Conservation (phyloP, 2,329 filamentous ascomycete genomes). For the Dissoconium aciculare region DNA sequence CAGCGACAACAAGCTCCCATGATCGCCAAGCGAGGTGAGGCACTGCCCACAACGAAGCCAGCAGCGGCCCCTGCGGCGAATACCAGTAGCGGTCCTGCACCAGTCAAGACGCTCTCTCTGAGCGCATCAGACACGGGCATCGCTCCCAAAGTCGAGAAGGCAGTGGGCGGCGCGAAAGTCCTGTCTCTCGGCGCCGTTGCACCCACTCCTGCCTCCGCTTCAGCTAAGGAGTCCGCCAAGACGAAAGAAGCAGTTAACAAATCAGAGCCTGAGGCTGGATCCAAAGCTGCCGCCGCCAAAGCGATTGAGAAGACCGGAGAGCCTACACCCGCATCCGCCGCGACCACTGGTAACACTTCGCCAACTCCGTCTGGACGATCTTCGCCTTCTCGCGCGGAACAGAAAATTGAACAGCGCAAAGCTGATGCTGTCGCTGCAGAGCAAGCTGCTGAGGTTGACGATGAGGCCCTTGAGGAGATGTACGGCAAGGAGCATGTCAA, state of each 20-base stretch:
- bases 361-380: constrained; percentile 60
- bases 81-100: constrained; percentile 36
- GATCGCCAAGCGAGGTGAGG: constrained; percentile 47
- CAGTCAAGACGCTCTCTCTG: constrained; percentile 47
- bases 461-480: constrained; percentile 80
- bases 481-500: constrained; percentile 92
- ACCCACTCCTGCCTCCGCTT: constrained; percentile 35
- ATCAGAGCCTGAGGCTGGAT: constrained; percentile 48
- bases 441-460: constrained; percentile 61
- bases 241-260: constrained; percentile 24
- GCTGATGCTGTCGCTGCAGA: constrained; percentile 75
- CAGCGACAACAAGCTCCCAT: constrained; percentile 40
- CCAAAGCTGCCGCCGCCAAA: constrained; percentile 76
- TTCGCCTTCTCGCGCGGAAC: constrained; percentile 46
- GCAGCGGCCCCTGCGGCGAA: constrained; percentile 35
- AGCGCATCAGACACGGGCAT: constrained; percentile 34
- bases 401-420: constrained; percentile 45
- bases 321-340: constrained; percentile 38
- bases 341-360: constrained; percentile 52
- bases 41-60: constrained; percentile 30
- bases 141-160: constrained; percentile 41
- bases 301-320: constrained; percentile 85
- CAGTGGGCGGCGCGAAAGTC: constrained; percentile 47
- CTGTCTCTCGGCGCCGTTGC: constrained; percentile 45
- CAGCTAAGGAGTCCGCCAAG: constrained; percentile 27